phyloP scores from a whole-genome alignment of 768 basidiomycete genomes.

The Clavaria fumosa region DNA sequence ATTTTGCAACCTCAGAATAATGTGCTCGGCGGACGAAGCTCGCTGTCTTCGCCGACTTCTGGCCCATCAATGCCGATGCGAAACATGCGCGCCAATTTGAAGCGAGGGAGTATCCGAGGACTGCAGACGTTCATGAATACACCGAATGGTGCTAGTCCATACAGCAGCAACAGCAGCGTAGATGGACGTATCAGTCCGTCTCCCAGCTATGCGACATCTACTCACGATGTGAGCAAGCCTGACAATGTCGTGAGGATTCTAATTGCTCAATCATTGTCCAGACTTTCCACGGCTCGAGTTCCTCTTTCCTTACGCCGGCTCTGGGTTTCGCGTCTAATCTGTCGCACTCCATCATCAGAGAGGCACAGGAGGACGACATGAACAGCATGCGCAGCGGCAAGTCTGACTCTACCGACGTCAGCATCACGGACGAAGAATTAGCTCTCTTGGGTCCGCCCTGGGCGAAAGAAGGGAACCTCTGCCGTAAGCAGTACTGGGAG shows the following conservation, averaged over 20 bases:
- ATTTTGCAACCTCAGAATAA: conserved; percentile 68
- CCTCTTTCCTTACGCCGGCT: conserved; percentile 63
- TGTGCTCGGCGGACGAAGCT: conserved; percentile 20
- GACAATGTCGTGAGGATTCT: not conserved
- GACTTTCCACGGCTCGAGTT: conserved; percentile 47
- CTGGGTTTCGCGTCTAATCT: conserved; percentile 96
- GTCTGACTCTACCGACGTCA: conserved; percentile 57
- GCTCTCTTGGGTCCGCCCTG: conserved; percentile 92
- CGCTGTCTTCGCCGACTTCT: conserved; percentile 44
- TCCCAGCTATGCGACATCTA: conserved; percentile 83
- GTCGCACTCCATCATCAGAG: conserved; percentile 90
- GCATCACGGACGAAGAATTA: conserved; percentile 89
- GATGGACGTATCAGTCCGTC: conserved; percentile 91
- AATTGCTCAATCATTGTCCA: conserved; percentile 13
- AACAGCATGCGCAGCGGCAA: conserved; percentile 50
- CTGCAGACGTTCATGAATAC: conserved; percentile 62
- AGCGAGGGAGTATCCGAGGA: conserved; percentile 86
- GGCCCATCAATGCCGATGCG: conserved; percentile 47
- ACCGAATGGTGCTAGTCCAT: conserved; percentile 58
- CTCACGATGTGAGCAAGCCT: conserved; percentile 47
- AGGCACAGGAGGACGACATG: conserved; percentile 81
- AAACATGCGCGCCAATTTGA: conserved; percentile 61
- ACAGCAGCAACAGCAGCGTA: conserved; percentile 68
- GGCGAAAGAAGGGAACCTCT: conserved; percentile 97
- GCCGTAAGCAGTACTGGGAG: conserved; percentile 92